Conservation (phyloP, 164 flowering plant genomes). For the Aristolochia contorta region DNA sequence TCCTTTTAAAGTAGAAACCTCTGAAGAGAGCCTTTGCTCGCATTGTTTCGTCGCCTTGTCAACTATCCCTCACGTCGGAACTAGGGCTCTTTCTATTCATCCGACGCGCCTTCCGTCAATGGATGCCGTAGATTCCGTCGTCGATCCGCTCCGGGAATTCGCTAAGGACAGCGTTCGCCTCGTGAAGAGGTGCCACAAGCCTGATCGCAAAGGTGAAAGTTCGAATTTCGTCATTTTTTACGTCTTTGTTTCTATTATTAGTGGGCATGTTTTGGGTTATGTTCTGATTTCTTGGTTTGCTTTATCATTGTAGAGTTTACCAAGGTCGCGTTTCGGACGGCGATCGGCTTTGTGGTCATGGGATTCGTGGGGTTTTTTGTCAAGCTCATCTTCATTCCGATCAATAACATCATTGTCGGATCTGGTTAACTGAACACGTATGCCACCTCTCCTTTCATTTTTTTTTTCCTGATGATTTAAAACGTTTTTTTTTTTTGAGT, state of each 20-base stretch:
- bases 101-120: background rate
- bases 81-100: no score
- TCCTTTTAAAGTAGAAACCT: no score
- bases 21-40: no score
- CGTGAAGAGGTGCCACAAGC: conserved; percentile 28
- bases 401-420: conserved; percentile 71
- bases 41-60: no score
- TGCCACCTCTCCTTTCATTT: background rate
- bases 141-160: conserved; percentile 24
- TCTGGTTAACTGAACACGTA: conserved; percentile 30
- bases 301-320: conserved; percentile 35
- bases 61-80: no score
- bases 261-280: background rate
- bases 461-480: background rate
- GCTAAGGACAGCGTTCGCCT: conserved; percentile 26
- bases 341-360: conserved; percentile 71
- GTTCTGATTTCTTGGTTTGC: background rate
- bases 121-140: conserved; percentile 21
- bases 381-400: conserved; percentile 69
- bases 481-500: no score
- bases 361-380: conserved; percentile 76
- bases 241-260: no score
- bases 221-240: no score
- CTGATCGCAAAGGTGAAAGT: conserved; percentile 23
- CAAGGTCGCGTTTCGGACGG: conserved; percentile 64